These are phyloP conservation scores for Termitomyces sp. DNA, from an alignment of 768 basidiomycete genomes.

Conservation along the genomic window DNA sequence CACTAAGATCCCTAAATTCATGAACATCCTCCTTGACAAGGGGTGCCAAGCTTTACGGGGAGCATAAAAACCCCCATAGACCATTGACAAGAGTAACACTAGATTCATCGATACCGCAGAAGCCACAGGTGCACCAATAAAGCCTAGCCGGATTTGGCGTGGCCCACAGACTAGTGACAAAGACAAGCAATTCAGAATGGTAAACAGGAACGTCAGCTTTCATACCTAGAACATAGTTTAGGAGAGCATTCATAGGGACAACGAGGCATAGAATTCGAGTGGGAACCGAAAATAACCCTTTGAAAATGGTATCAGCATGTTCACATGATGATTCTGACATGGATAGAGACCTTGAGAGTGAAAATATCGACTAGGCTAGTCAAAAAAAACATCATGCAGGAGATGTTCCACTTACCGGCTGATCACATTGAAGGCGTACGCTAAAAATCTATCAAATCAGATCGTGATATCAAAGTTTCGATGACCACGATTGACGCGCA, in stretches of 20 bases:
- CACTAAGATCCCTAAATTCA: constrained; percentile 61
- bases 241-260: constrained; percentile 77
- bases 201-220: not conserved
- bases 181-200: not conserved
- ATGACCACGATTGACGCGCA: constrained; percentile 15
- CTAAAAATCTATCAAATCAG: constrained; percentile 19
- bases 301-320: not conserved
- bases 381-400: not conserved
- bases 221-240: constrained; percentile 67
- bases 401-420: constrained; percentile 30
- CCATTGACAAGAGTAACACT: constrained; percentile 53
- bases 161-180: constrained; percentile 84
- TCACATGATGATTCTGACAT: not conserved
- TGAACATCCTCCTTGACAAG: constrained; percentile 57
- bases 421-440: constrained; percentile 47
- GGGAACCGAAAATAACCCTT: constrained; percentile 81
- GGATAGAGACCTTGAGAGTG: constrained; percentile 67
- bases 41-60: constrained; percentile 82
- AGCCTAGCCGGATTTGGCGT: constrained; percentile 71
- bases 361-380: constrained; percentile 55
- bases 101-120: constrained; percentile 85
- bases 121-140: constrained; percentile 88
- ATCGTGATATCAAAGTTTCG: not conserved
- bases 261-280: constrained; percentile 78
- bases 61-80: constrained; percentile 58